Evolutionary conservation across 2,329 filamentous ascomycete species (phyloP).

Genomic region (Torrubiellomyces zombiae): DNA sequence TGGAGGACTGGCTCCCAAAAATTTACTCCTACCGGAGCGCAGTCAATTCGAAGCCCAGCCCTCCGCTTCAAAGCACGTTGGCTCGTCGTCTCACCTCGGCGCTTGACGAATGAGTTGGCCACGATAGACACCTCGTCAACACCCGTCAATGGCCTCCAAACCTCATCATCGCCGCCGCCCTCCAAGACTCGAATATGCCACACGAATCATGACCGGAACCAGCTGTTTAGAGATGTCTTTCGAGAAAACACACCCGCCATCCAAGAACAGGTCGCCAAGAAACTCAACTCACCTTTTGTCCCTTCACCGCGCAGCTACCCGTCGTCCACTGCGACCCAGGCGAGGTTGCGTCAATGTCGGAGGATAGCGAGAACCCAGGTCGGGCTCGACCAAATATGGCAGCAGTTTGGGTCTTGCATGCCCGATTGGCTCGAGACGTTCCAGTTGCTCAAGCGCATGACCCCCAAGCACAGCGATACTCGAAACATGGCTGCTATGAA

Average conservation of each 20-base stretch:
- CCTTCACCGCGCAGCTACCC: constrained; percentile 13
- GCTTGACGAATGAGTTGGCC: too few species aligned
- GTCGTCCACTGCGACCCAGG: constrained; percentile 7
- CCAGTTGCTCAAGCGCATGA: constrained; percentile 19
- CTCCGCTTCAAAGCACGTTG: constrained; percentile 5
- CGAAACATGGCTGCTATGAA: constrained; percentile 19
- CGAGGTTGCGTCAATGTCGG: constrained; percentile 8
- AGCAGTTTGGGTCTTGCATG: constrained; percentile 11
- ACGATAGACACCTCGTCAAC: too few species aligned
- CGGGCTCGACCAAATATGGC: constrained; percentile 17
- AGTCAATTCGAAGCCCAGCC: constrained; percentile 8
- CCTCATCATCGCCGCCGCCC: background rate
- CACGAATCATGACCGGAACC: constrained; percentile 10
- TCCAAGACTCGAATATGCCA: too few species aligned
- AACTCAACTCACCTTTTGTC: constrained; percentile 12
- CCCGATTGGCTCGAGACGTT: constrained; percentile 25
- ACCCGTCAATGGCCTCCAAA: too few species aligned
- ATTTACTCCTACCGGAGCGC: constrained; percentile 10
- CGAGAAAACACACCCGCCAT: constrained; percentile 8
- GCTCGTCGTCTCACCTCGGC: background rate
- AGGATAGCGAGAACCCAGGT: constrained; percentile 18
- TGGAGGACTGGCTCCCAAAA: constrained; percentile 24
- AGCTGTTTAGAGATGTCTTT: constrained; percentile 14
- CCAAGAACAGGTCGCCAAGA: constrained; percentile 7
- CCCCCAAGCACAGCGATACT: constrained; percentile 14